Evolutionary conservation across 2,329 filamentous ascomycete species (phyloP).

Genomic region (Colletotrichum sp.): DNA sequence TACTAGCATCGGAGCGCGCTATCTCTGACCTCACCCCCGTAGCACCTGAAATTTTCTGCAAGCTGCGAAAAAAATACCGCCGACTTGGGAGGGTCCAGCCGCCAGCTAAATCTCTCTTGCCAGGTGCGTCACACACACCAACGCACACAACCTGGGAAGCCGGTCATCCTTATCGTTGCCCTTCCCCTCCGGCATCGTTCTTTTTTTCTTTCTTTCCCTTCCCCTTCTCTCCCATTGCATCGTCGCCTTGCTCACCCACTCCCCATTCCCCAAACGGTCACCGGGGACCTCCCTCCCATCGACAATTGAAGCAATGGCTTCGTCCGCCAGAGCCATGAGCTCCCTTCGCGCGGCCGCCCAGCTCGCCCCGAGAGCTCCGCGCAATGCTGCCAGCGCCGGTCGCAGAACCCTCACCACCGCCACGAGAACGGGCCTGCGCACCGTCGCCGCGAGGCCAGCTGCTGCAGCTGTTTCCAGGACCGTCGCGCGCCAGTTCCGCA

Average conservation of each 20-base stretch:
- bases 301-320: conserved; percentile 45
- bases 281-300: conserved; percentile 16
- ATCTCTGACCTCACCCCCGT: conserved; percentile 21
- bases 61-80: conserved; percentile 13
- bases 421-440: conserved; percentile 23
- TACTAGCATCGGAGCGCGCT: conserved; percentile 9
- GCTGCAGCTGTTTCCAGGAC: background rate
- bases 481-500: conserved; percentile 44
- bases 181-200: conserved; percentile 2
- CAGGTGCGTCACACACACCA: conserved; percentile 12
- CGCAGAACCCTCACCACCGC: conserved; percentile 38
- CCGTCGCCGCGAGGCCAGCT: conserved; percentile 15
- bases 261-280: background rate
- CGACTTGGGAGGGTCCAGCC: conserved; percentile 15
- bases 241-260: conserved; percentile 10
- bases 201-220: background rate
- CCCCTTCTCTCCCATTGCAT: background rate
- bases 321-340: conserved; percentile 47
- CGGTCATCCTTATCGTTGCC: conserved; percentile 19
- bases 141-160: background rate
- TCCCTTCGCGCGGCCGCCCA: conserved; percentile 31
- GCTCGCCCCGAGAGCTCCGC: conserved; percentile 26
- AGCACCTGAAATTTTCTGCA: conserved; percentile 21
- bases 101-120: conserved; percentile 14
- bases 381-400: conserved; percentile 28